phyloP scores from a whole-genome alignment of 176 grass and related monocot genomes.

The Echinochloa phyllopogon region DNA sequence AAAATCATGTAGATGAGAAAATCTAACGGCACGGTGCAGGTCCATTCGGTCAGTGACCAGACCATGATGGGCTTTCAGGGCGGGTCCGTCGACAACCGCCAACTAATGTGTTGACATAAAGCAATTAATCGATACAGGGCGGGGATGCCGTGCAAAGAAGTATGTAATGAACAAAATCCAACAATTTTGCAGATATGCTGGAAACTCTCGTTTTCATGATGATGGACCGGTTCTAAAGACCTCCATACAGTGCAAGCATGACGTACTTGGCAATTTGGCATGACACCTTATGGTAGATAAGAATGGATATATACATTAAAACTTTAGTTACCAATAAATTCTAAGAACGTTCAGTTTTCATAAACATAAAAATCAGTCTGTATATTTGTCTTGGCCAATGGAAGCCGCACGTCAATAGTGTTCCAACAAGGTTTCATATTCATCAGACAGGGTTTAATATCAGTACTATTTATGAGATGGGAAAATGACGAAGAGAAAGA shows the following conservation, averaged over 20 bases:
- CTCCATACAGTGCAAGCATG: neutral
- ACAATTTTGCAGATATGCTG: neutral
- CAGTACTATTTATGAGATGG: no score
- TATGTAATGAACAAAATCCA: no score
- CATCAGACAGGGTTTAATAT: no score
- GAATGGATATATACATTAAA: neutral
- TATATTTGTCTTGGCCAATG: no score
- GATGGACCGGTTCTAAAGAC: neutral
- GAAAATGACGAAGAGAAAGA: no score
- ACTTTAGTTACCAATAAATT: neutral
- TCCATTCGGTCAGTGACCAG: neutral
- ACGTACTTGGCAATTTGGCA: neutral
- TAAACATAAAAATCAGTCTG: no score
- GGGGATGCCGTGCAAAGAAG: neutral
- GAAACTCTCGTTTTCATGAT: neutral
- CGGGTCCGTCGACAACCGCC: slow-evolving; percentile 37
- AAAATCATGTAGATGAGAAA: neutral
- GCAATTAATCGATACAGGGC: neutral
- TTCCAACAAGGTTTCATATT: no score
- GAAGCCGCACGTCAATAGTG: no score
- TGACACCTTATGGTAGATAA: neutral
- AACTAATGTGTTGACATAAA: slow-evolving; percentile 1
- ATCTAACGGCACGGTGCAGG: neutral
- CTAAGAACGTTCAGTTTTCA: no score
- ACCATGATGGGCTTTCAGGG: neutral